Evolutionary conservation across 2,329 filamentous ascomycete genomes (phyloP).

Genomic region (Trichoderma koningiopsis): DNA sequence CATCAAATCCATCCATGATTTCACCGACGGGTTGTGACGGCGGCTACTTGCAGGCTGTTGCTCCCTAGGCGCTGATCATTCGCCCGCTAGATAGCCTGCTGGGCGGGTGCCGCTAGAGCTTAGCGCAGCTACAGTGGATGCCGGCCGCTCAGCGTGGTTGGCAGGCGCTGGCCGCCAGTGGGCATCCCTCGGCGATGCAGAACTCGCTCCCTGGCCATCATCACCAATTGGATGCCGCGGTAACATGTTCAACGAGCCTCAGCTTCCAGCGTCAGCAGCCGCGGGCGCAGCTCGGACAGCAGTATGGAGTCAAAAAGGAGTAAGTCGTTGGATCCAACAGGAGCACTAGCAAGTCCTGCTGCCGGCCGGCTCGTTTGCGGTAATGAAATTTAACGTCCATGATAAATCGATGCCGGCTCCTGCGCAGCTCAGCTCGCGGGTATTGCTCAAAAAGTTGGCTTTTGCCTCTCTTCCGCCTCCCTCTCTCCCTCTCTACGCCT

Average conservation of each 20-base stretch:
- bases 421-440: background rate
- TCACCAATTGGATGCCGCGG: constrained; percentile 10
- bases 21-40: constrained; percentile 32
- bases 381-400: background rate
- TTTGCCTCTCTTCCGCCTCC: constrained; percentile 6
- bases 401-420: constrained; percentile 4
- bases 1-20: background rate
- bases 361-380: background rate
- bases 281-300: constrained; percentile 7
- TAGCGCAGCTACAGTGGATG: constrained; percentile 16
- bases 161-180: background rate
- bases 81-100: constrained; percentile 17
- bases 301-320: constrained; percentile 2
- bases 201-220: background rate
- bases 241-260: constrained; percentile 5
- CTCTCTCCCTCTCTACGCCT: background rate
- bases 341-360: background rate
- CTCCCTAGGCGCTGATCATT: constrained; percentile 28
- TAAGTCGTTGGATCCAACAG: background rate
- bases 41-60: constrained; percentile 29
- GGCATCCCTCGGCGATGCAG: background rate
- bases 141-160: constrained; percentile 7
- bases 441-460: constrained; percentile 9
- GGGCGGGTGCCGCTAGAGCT: constrained; percentile 20
- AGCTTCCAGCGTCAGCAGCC: constrained; percentile 9